Percentiles rank a stretch among this genome's conserved stretches.
Evolutionary conservation across 2,329 filamentous ascomycete species (phyloP).

Genomic region (Periconia macrospinosa): DNA sequence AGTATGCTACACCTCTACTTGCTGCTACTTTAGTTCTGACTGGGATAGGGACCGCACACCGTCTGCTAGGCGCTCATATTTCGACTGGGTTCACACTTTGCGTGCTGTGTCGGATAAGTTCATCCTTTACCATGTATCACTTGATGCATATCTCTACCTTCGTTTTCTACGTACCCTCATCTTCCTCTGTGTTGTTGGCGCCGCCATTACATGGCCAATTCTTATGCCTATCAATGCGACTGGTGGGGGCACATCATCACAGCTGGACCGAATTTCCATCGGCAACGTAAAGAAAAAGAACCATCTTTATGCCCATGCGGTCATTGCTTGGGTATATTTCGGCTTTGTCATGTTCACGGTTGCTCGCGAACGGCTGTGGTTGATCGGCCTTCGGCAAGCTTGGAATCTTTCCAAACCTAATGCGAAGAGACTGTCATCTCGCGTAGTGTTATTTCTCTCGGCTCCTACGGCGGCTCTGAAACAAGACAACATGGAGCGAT

Average conservation of each 20-base stretch:
- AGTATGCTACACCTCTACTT: slow-evolving; percentile 17
- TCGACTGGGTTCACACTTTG: slow-evolving; percentile 52
- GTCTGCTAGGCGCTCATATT: slow-evolving; percentile 32
- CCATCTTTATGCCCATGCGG: slow-evolving; percentile 75
- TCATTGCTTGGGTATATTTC: slow-evolving; percentile 80
- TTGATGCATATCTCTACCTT: slow-evolving; percentile 89
- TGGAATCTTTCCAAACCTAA: slow-evolving; percentile 86
- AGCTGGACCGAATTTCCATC: slow-evolving; percentile 80
- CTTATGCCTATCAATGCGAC: slow-evolving; percentile 88
- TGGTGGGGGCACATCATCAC: slow-evolving; percentile 63
- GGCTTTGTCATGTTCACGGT: slow-evolving; percentile 86
- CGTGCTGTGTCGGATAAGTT: slow-evolving; percentile 68
- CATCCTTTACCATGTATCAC: slow-evolving; percentile 84
- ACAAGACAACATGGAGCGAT: slow-evolving; percentile 72
- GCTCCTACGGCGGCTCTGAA: slow-evolving; percentile 79
- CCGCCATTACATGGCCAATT: slow-evolving; percentile 82
- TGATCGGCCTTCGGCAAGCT: slow-evolving; percentile 89
- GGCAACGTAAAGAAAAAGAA: slow-evolving; percentile 70
- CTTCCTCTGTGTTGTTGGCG: slow-evolving; percentile 81
- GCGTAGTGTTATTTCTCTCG: slow-evolving; percentile 85
- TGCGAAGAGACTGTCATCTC: slow-evolving; percentile 81
- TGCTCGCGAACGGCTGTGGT: slow-evolving; percentile 85
- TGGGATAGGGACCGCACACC: slow-evolving; percentile 44
- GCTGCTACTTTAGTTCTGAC: background rate
- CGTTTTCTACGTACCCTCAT: slow-evolving; percentile 81